Evolutionary conservation across 164 flowering plant species (phyloP).

Genomic region (Vitis amurensis): DNA sequence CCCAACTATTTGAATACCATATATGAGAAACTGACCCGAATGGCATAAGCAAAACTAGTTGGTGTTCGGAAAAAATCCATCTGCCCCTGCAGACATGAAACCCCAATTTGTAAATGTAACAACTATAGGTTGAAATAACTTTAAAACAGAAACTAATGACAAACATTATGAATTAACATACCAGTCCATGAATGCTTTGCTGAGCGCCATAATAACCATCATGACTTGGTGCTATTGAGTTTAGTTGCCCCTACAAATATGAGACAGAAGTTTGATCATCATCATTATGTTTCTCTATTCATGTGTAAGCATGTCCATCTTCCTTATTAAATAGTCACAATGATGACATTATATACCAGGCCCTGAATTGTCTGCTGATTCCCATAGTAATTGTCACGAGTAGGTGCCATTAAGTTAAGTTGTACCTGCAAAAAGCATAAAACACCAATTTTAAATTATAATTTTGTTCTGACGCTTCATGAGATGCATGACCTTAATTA

Average conservation of each 20-base stretch:
- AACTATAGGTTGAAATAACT: neutral
- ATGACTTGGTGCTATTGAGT: constrained; percentile 51
- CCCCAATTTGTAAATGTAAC: neutral
- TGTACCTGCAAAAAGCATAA: constrained; percentile 34
- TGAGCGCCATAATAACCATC: constrained; percentile 46
- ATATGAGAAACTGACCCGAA: constrained; percentile 41
- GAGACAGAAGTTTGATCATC: neutral
- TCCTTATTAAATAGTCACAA: neutral
- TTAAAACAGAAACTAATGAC: neutral
- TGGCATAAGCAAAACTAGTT: constrained; percentile 36
- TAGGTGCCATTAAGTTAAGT: constrained; percentile 57
- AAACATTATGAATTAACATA: constrained; percentile 14
- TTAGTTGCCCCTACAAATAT: constrained; percentile 43
- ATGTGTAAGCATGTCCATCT: neutral
- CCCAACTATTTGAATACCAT: neutral
- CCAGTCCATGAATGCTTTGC: constrained; percentile 51
- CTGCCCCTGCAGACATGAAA: constrained; percentile 41
- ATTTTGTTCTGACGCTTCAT: neutral
- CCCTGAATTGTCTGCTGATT: constrained; percentile 54
- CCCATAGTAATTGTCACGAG: constrained; percentile 49
- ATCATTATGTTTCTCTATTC: neutral
- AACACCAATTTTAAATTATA: neutral
- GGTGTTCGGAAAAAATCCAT: constrained; percentile 51
- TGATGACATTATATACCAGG: constrained; percentile 36
- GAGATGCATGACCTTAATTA: neutral